Base-by-base conservation (phyloP, 805 yeast species). In the Lipomyces spencermartinsiae region DNA sequence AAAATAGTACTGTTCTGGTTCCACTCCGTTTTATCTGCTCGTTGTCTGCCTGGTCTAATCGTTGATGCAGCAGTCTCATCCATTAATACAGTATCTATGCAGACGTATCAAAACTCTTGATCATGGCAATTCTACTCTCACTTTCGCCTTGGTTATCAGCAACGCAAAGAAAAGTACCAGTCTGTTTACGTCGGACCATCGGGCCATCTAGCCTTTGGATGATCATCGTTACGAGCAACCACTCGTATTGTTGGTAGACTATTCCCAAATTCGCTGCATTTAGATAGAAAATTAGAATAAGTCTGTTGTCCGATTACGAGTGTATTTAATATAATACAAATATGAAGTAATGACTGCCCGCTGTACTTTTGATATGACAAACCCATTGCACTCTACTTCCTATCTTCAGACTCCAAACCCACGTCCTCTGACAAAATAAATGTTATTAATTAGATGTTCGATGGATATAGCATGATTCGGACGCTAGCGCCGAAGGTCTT, bases 401-500 rank as follows among this genome's bases (percentile, higher is more conserved):
- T 29, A 19, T 51, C 62, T 22, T 19, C 35, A 51, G 12, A 29
- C 34, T n/a, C 31, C 16, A 58, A 57, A 12, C 53, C 63, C 31
- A 53, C 25, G 12, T 25, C 34, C 51, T 31, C n/a, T 22, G 14
- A 29, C 22, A 49, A 10, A 31, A 4, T n/a, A 22, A 4, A 53
- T 9, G 10, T 10, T 22, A 25, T 37, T 56, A 43, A 57, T 90
- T 94, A 94, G 92, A 94, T 95, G 97, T 90, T 93, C 77, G 98
- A 94, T 87, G 99, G 99, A 91, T 94, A 94, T 85, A 94, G 93
- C 97, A 95, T 93, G 88, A 95, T 89, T 89, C 99, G 92, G 83
- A 95, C 98, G 77, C 97, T 90, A 82, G 99, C 98, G 87, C 99
- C 99, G 84, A 95, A 94, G 79, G 98, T 93, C 91, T 94, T 93